A percentile compares a stretch with the other conserved stretches of the same genome.
Evolutionary conservation across 768 basidiomycete species (phyloP).

Genomic region (Hericium erinaceus): DNA sequence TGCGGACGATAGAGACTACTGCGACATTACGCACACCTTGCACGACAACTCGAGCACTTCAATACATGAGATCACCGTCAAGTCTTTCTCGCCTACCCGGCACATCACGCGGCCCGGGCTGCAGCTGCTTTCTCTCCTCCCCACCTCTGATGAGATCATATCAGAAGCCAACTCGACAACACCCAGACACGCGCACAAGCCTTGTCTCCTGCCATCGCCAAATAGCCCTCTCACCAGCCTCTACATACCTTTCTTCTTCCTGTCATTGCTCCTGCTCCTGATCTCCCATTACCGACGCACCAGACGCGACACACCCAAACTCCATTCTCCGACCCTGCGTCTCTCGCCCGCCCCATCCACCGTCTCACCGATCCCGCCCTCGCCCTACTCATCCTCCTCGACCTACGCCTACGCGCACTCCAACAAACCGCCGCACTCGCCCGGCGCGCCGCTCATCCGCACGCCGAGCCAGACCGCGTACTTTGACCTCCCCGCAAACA

Average conservation of each 20-base stretch:
- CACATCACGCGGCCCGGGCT: slow-evolving; percentile 75
- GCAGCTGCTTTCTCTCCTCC: slow-evolving; percentile 68
- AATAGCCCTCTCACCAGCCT: slow-evolving; percentile 45
- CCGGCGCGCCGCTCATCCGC: not conserved
- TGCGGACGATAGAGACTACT: slow-evolving; percentile 90
- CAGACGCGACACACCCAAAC: slow-evolving; percentile 7
- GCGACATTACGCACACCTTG: slow-evolving; percentile 56
- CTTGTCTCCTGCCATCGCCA: slow-evolving; percentile 76
- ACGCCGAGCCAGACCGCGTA: not conserved
- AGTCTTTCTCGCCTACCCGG: slow-evolving; percentile 73
- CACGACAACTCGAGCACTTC: slow-evolving; percentile 16
- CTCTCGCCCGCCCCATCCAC: not conserved
- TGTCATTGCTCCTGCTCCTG: slow-evolving; percentile 42
- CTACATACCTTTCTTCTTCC: slow-evolving; percentile 54
- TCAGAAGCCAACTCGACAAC: slow-evolving; percentile 23
- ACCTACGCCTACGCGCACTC: slow-evolving; percentile 13
- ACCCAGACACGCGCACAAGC: slow-evolving; percentile 49
- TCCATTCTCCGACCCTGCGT: slow-evolving; percentile 11
- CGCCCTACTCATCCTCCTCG: slow-evolving; percentile 4
- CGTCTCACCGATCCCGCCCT: not conserved
- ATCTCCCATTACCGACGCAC: slow-evolving; percentile 30
- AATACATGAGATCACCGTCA: slow-evolving; percentile 76
- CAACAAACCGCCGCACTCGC: slow-evolving; percentile 8
- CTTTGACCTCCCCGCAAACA: not conserved
- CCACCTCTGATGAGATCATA: slow-evolving; percentile 24